phyloP scores from a whole-genome alignment of 73 alveolate species.

The Symbiodinium natans region DNA sequence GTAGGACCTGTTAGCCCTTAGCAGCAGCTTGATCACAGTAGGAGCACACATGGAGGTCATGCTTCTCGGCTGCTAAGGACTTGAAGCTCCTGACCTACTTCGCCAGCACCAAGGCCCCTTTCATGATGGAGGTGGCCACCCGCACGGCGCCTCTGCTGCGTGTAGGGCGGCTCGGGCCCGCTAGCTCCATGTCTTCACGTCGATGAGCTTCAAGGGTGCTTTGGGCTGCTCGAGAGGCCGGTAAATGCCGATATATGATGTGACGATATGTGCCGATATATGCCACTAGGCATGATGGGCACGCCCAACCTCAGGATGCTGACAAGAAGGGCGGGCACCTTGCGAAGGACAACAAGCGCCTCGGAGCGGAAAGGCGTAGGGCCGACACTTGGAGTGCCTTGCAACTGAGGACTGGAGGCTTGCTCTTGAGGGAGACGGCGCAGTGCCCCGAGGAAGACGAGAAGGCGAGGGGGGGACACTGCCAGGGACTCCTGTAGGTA shows the following conservation, averaged over 20 bases:
- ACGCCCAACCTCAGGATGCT: conserved; percentile 27
- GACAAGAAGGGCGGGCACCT: conserved; percentile 93
- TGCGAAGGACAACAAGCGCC: conserved; percentile 50
- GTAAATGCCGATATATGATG: too few relatives aligned
- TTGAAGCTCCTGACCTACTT: conserved; percentile 10
- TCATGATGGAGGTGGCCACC: conserved; percentile 31
- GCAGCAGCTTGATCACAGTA: too few relatives aligned
- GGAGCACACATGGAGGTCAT: too few relatives aligned
- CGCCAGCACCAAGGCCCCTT: background rate
- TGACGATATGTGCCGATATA: too few relatives aligned
- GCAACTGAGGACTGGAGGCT: conserved; percentile 20
- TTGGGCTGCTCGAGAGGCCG: too few relatives aligned
- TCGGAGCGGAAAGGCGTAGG: background rate
- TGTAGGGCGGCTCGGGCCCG: background rate
- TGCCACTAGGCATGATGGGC: too few relatives aligned
- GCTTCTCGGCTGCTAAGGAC: too few relatives aligned
- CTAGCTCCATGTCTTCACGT: background rate
- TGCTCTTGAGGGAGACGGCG: conserved; percentile 68
- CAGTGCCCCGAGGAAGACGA: conserved; percentile 92
- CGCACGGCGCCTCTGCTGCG: background rate
- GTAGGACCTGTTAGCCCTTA: too few relatives aligned
- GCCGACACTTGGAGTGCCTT: background rate
- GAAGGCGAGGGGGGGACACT: background rate
- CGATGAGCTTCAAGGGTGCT: too few relatives aligned
- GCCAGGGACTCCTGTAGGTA: background rate